These are phyloP conservation scores for Funneliformis caledonium DNA, from an alignment of 371 early-diverging fungal genomes.

Conservation along the genomic window DNA sequence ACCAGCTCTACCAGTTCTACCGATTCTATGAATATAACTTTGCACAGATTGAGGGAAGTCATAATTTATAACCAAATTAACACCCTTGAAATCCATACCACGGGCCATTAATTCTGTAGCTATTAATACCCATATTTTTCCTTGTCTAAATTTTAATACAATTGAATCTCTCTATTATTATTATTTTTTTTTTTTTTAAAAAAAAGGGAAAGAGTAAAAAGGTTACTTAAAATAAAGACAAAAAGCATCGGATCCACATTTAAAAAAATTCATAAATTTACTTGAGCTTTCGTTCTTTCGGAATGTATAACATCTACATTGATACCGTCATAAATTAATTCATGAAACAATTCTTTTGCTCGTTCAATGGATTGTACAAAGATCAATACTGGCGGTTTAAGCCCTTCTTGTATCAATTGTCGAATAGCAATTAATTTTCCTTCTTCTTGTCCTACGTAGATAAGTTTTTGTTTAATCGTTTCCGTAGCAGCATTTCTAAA, in stretches of 20 bases:
- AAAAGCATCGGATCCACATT: no score
- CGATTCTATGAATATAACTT: conserved; percentile 94
- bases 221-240: background rate
- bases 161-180: conserved; percentile 77
- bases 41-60: conserved; percentile 95
- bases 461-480: conserved; percentile 87
- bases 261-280: conserved; percentile 36
- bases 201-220: background rate
- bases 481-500: conserved; percentile 89
- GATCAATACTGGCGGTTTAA: conserved; percentile 91
- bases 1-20: conserved; percentile 93
- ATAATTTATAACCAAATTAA: conserved; percentile 92
- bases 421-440: conserved; percentile 94
- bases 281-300: conserved; percentile 87
- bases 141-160: conserved; percentile 87
- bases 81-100: conserved; percentile 94
- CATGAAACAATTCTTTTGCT: conserved; percentile 91
- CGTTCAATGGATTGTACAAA: conserved; percentile 97
- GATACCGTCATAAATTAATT: conserved; percentile 96
- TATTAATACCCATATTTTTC: conserved; percentile 94
- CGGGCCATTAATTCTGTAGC: conserved; percentile 97
- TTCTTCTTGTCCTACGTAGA: conserved; percentile 91
- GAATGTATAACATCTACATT: conserved; percentile 96
- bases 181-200: background rate
- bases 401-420: conserved; percentile 78